Conservation (phyloP, 2,329 filamentous ascomycete species). For the Plectosphaerella cucumerina region DNA sequence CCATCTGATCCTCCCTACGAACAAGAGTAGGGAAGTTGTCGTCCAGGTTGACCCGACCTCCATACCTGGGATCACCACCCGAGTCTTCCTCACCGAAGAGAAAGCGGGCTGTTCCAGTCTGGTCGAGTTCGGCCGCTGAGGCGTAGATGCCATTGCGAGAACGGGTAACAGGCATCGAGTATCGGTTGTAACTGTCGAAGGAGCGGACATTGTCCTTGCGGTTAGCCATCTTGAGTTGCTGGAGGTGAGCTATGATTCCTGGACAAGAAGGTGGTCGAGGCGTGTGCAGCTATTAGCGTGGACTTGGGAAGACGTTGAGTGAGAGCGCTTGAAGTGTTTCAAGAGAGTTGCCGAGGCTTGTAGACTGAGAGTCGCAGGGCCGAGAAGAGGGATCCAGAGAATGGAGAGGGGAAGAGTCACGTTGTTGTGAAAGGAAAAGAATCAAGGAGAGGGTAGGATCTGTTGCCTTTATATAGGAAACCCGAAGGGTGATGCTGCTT, state of each 20-base stretch:
- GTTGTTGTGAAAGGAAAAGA: too few species aligned
- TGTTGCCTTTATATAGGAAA: too few species aligned
- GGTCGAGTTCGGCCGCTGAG: constrained; percentile 60
- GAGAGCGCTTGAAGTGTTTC: too few species aligned
- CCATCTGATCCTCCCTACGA: constrained; percentile 56
- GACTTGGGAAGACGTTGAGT: too few species aligned
- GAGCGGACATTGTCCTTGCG: constrained; percentile 7
- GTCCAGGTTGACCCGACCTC: constrained; percentile 65
- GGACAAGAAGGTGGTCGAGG: too few species aligned
- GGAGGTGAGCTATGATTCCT: constrained; percentile 1
- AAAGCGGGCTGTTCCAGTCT: constrained; percentile 81
- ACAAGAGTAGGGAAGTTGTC: constrained; percentile 85
- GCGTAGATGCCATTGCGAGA: constrained; percentile 65
- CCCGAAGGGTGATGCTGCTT: too few species aligned
- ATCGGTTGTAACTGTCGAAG: constrained; percentile 69
- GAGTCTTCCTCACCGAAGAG: constrained; percentile 77
- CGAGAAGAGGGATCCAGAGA: too few species aligned
- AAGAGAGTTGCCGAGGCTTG: too few species aligned
- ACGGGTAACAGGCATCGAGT: constrained; percentile 85
- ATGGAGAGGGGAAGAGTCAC: too few species aligned
- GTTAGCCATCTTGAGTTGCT: constrained; percentile 4
- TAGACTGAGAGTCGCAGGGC: too few species aligned
- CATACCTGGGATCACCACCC: constrained; percentile 62
- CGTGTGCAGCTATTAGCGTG: too few species aligned
- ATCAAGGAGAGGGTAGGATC: too few species aligned